These are phyloP conservation scores for bread wheat (Triticum aestivum) DNA, from an alignment of 176 grass and related monocot genomes.

Conservation along the genomic window IWGSC_CS_RefSeq_v2.1 NC_057795.1:31116425-31116924, in stretches of 20 bases:
- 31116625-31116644: neutral
- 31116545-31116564: neutral
- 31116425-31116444: neutral
- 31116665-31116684: neutral
- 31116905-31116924: too few relatives aligned
- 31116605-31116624: neutral
- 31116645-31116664: neutral
- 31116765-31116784: too few relatives aligned
- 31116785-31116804: too few relatives aligned
- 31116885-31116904: too few relatives aligned
- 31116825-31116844: too few relatives aligned
- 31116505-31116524: neutral
- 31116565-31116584: neutral
- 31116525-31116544: neutral
- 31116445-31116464: neutral
- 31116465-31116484: neutral
- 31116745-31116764: too few relatives aligned
- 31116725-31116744: too few relatives aligned
- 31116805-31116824: too few relatives aligned
- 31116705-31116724: too few relatives aligned
- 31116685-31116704: neutral
- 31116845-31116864: too few relatives aligned
- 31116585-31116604: neutral
- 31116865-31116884: too few relatives aligned
- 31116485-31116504: neutral